Evolutionary conservation across 331 rosid genomes (phyloP).

Genomic region (Acacia concinna): DNA sequence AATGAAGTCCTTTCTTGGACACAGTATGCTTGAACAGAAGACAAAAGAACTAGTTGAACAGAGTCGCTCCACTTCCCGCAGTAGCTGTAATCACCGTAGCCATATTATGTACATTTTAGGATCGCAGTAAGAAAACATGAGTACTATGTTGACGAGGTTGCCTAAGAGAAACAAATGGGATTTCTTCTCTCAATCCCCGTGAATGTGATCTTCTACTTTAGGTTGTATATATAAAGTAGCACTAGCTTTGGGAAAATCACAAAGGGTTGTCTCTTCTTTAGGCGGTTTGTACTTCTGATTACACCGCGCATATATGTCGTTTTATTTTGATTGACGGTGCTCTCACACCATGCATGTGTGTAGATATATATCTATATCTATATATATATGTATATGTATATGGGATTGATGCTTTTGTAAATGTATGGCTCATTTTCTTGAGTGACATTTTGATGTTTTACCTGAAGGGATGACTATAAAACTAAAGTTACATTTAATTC

Average conservation of each 20-base stretch:
- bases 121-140: neutral
- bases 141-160: neutral
- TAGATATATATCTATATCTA: too few relatives aligned
- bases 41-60: neutral
- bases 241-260: neutral
- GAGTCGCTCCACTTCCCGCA: neutral
- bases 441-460: neutral
- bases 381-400: neutral
- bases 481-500: neutral
- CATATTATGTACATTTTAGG: slow-evolving; percentile 2
- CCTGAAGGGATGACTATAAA: neutral
- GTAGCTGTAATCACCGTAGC: neutral
- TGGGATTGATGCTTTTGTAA: neutral
- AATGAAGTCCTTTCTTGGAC: slow-evolving; percentile 4
- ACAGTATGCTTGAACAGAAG: neutral
- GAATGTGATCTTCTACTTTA: neutral
- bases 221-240: neutral
- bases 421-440: neutral
- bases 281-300: neutral
- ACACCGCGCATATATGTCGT: neutral
- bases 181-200: neutral
- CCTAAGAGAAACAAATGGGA: neutral
- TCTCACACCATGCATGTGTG: neutral
- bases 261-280: neutral
- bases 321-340: neutral